These are phyloP conservation scores for Sphagnum fallax DNA, from an alignment of 228 moss, liverwort and hornwort genomes.

Conservation along the genomic window DNA sequence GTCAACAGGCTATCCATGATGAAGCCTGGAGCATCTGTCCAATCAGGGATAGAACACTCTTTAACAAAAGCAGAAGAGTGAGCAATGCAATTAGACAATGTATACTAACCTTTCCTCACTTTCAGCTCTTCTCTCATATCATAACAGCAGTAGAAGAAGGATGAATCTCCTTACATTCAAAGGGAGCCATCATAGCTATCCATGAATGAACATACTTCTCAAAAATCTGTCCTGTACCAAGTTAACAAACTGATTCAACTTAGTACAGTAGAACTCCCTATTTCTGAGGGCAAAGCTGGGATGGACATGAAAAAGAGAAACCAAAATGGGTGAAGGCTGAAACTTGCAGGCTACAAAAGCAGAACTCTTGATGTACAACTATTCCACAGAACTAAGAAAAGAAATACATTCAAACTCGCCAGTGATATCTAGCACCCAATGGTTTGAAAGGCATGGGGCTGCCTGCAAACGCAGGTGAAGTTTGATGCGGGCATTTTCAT, in stretches of 20 bases:
- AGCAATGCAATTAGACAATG: not conserved
- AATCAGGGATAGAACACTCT: too few species aligned
- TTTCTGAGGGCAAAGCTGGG: too few species aligned
- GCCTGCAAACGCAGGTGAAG: too few species aligned
- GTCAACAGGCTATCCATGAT: constrained; percentile 91
- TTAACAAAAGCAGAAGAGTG: too few species aligned
- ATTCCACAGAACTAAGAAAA: not conserved
- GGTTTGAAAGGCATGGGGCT: too few species aligned
- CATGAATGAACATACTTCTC: constrained; percentile 87
- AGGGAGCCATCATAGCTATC: constrained; percentile 89
- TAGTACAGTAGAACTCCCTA: not conserved
- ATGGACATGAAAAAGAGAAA: too few species aligned
- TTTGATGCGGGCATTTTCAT: too few species aligned
- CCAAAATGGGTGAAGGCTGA: too few species aligned
- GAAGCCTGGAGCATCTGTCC: constrained; percentile 89
- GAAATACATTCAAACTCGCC: too few species aligned
- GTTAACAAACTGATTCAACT: not conserved
- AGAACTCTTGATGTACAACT: not conserved
- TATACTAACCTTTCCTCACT: too few species aligned
- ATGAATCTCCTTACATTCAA: constrained; percentile 56
- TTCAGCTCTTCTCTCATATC: not conserved
- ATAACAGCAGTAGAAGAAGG: not conserved
- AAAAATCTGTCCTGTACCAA: constrained; percentile 46
- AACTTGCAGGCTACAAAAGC: too few species aligned
- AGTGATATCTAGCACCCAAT: too few species aligned